Conservation (phyloP, 2,329 filamentous ascomycete genomes). For the Neofusicoccum sp. region DNA sequence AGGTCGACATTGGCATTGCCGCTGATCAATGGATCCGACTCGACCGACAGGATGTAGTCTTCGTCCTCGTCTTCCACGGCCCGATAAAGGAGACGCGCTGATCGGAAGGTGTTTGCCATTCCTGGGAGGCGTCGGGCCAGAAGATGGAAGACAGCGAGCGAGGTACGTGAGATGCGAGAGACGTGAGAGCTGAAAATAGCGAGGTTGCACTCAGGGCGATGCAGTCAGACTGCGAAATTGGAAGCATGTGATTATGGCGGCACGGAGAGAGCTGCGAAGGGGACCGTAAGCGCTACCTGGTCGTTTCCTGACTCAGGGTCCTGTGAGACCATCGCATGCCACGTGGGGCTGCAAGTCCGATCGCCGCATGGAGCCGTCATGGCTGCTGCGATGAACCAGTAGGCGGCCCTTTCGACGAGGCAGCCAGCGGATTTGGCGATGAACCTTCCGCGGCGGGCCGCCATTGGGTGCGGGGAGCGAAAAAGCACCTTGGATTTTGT, state of each 20-base stretch:
- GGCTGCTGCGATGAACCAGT: no score
- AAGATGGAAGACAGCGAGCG: neutral
- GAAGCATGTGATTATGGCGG: neutral
- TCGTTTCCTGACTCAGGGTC: neutral
- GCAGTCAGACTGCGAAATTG: no score
- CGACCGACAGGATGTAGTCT: neutral
- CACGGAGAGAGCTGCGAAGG: neutral
- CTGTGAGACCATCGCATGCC: neutral
- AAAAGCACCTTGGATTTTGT: no score
- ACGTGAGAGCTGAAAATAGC: no score
- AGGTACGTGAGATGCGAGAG: no score
- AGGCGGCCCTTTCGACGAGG: no score
- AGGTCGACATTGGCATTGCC: neutral
- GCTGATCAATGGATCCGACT: neutral
- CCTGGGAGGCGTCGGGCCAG: neutral
- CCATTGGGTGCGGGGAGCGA: no score
- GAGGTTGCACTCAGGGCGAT: no score
- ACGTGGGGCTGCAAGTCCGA: neutral
- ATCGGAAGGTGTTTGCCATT: conserved; percentile 1
- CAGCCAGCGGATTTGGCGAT: no score
- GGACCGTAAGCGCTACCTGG: neutral
- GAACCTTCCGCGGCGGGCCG: no score
- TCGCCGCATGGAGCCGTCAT: neutral
- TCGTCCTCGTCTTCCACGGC: neutral
- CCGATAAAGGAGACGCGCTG: conserved; percentile 2